Base-by-base conservation (phyloP, 345 rosid species). In the Murraya koenigii region DNA sequence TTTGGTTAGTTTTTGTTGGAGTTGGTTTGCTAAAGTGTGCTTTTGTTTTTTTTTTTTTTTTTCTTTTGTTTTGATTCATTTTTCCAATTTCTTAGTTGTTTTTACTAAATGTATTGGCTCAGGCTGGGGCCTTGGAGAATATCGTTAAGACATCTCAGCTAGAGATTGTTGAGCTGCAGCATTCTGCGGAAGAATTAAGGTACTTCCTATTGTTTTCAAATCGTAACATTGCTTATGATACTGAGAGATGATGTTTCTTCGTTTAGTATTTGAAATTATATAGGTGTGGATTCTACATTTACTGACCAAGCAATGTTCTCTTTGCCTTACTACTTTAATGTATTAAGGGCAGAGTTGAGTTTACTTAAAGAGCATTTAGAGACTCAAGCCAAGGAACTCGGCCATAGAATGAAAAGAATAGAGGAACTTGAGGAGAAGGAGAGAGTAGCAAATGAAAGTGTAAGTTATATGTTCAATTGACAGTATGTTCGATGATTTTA, bases 41-140 rank as follows among this genome's bases (percentile, higher is more conserved):
- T 0, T 74, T 55, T 25, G 28, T 9, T 2, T 39, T 38, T 69
- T 55, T 3, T 33, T 33, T 38, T 38, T 38, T 30, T 2, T 64
- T 13, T 2, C 44, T 68, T 75, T 66, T 49, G 63, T 44, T 32
- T 77, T 32, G 66, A 35, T 63, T 66, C 38, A 58, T 39, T 41
- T 41, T 52, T 76, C 38, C 33, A 36, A 58, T 20, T 72, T 65
- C 72, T 82, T 25, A 33, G 47, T 61, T 72, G 22, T 62, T 49
- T 83, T 39, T 71, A 44, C 70, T 10, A 70, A 49, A 60, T 68
- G 7, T 75, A 67, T 73, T 77, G 52, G n/a, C 79, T 64, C 86
- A 97, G 98, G 99, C 99, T 67, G 93, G 91, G 82, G 91, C 99
- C 71, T 82, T 94, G 89, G 98, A 97, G 90, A 92, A 91, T 81